These are phyloP conservation scores for Limonomyces culmigenus DNA, from an alignment of 1,284 basidiomycete species.

Conservation along the genomic window DNA sequence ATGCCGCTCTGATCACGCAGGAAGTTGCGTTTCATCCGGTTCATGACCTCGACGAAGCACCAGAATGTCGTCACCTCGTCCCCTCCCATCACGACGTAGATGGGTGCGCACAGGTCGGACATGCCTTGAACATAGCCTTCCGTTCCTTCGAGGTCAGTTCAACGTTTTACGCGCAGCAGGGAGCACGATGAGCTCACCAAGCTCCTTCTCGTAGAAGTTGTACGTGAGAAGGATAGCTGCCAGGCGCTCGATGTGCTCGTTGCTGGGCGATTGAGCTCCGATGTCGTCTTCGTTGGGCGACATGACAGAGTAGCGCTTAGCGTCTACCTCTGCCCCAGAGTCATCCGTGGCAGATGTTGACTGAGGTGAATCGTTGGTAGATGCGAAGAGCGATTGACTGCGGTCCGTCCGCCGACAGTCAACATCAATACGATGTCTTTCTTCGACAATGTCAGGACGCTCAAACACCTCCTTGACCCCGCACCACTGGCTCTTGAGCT, in stretches of 20 bases:
- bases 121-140: slow-evolving; percentile 89
- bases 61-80: slow-evolving; percentile 89
- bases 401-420: slow-evolving; percentile 97
- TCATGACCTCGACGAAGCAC: slow-evolving; percentile 92
- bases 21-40: slow-evolving; percentile 92
- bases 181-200: slow-evolving; percentile 37
- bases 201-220: slow-evolving; percentile 77
- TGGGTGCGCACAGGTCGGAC: slow-evolving; percentile 89
- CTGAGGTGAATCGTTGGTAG: slow-evolving; percentile 14
- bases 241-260: slow-evolving; percentile 72
- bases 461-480: slow-evolving; percentile 69
- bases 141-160: slow-evolving; percentile 9
- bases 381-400: slow-evolving; percentile 72
- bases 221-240: slow-evolving; percentile 82
- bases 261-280: slow-evolving; percentile 71
- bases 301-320: slow-evolving; percentile 43
- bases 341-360: slow-evolving; percentile 12
- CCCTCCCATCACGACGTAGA: slow-evolving; percentile 83
- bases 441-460: slow-evolving; percentile 62
- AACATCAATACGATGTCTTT: slow-evolving; percentile 83
- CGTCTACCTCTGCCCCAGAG: slow-evolving; percentile 25
- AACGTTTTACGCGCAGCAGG: slow-evolving; percentile 12
- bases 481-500: slow-evolving; percentile 66
- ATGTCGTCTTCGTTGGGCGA: slow-evolving; percentile 54
- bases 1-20: slow-evolving; percentile 94